These are phyloP conservation scores for Erysimum cheiri DNA, from an alignment of 441 rosid genomes.

Conservation along the genomic window DNA sequence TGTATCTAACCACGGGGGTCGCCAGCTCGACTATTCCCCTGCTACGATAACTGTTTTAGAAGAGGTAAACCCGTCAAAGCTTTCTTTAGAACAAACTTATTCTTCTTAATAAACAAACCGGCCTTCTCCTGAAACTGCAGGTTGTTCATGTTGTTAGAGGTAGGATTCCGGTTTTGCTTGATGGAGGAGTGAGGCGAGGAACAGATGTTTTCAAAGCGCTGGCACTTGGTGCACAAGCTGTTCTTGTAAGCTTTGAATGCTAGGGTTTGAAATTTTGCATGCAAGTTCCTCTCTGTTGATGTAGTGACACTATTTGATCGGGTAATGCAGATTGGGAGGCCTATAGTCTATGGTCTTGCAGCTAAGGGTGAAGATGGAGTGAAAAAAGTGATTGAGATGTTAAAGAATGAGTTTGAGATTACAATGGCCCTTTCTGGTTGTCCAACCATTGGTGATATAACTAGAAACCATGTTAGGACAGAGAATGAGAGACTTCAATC, in stretches of 20 bases:
- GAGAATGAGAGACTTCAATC: constrained; percentile 50
- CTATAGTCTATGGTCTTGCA: constrained; percentile 73
- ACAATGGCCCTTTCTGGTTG: constrained; percentile 88
- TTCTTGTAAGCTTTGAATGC: constrained; percentile 58
- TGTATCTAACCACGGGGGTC: constrained; percentile 65
- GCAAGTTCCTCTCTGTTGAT: not conserved
- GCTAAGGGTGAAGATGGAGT: constrained; percentile 79
- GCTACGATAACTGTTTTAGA: constrained; percentile 56
- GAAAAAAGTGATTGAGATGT: constrained; percentile 67
- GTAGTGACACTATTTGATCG: constrained; percentile 14
- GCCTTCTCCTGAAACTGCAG: constrained; percentile 42
- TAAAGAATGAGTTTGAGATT: constrained; percentile 76
- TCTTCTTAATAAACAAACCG: not conserved
- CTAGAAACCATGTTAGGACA: constrained; percentile 61
- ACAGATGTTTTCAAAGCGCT: constrained; percentile 90
- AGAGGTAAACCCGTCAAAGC: constrained; percentile 45
- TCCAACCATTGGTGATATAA: constrained; percentile 63
- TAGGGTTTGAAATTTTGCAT: constrained; percentile 58
- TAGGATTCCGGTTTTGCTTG: constrained; percentile 71
- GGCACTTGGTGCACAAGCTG: constrained; percentile 86
- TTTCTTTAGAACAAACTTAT: not conserved
- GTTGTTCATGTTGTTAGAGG: constrained; percentile 71
- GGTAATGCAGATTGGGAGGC: constrained; percentile 79
- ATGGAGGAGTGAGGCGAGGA: constrained; percentile 91
- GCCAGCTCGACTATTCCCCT: constrained; percentile 62